A percentile compares a stretch with the other conserved stretches of the same genome.
These are phyloP conservation scores for Gossypium aridum DNA, from an alignment of 441 rosid species.

Conservation along the genomic window DNA sequence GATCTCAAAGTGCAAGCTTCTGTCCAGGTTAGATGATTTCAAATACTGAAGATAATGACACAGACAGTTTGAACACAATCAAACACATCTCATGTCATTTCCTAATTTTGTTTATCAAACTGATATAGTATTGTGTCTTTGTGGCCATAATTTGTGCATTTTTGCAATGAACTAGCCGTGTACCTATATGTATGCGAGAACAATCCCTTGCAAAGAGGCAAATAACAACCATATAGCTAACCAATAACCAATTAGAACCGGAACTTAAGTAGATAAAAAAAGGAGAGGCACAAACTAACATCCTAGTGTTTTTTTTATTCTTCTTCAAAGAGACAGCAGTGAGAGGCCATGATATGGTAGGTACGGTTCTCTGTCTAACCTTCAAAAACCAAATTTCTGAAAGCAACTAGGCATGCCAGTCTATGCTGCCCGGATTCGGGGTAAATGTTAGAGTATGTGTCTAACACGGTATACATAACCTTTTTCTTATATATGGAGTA, in stretches of 20 bases:
- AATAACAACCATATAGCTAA: background rate
- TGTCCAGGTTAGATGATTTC: background rate
- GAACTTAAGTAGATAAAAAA: background rate
- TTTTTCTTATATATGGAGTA: background rate
- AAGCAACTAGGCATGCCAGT: background rate
- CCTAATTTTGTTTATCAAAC: background rate
- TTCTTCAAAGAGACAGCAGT: background rate
- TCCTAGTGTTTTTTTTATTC: background rate
- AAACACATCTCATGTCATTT: background rate
- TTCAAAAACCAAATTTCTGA: background rate
- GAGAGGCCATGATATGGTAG: background rate
- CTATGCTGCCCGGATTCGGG: background rate
- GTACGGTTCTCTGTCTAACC: background rate
- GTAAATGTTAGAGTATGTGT: background rate
- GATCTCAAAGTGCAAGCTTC: background rate
- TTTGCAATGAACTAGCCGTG: background rate
- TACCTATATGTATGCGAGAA: background rate
- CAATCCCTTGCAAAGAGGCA: background rate
- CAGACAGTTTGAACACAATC: constrained; percentile 1
- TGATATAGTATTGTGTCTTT: background rate
- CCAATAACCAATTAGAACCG: background rate
- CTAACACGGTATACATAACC: background rate
- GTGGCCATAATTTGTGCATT: background rate
- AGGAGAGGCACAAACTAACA: background rate
- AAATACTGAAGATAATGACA: background rate